Conservation (phyloP, 2,329 filamentous ascomycete genomes). For the Trichothecium roseum region DNA sequence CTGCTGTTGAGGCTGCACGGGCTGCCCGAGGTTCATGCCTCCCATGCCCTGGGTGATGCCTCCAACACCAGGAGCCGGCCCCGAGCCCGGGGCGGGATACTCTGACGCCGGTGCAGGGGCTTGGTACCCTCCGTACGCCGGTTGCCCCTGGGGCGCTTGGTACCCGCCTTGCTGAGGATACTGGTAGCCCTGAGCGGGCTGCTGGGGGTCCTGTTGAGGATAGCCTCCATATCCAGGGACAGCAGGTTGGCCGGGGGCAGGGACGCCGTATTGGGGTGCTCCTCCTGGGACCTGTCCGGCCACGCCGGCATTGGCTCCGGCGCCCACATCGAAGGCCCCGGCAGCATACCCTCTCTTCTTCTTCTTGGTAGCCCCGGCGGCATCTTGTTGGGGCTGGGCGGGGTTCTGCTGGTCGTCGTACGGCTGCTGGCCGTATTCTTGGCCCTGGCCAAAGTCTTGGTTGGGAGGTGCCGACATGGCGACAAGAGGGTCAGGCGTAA, state of each 20-base stretch:
- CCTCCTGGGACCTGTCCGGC: conserved; percentile 33
- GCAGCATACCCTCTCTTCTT: conserved; percentile 95
- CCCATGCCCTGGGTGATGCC: conserved; percentile 78
- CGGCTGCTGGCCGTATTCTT: conserved; percentile 21
- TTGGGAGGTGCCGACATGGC: conserved; percentile 48
- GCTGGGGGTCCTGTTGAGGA: conserved; percentile 28
- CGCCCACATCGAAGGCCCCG: conserved; percentile 86
- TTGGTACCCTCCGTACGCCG: conserved; percentile 50
- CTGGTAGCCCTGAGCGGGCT: conserved; percentile 27
- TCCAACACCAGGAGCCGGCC: conserved; percentile 40
- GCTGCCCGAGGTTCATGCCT: conserved; percentile 63
- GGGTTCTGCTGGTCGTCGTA: conserved; percentile 24
- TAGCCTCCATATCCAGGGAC: conserved; percentile 49
- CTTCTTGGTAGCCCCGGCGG: conserved; percentile 49
- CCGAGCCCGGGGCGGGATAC: conserved; percentile 14
- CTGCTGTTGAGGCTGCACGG: conserved; percentile 36
- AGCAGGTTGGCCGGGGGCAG: conserved; percentile 26
- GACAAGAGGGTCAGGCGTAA: conserved; percentile 6
- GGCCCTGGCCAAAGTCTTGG: conserved; percentile 42
- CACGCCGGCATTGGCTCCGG: conserved; percentile 65
- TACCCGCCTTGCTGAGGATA: conserved; percentile 18
- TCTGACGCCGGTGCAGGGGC: conserved; percentile 49
- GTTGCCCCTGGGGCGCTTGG: conserved; percentile 20
- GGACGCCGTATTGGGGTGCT: conserved; percentile 35
- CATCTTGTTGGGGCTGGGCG: conserved; percentile 14